Conservation (phyloP, 2,329 filamentous ascomycete genomes). For the Paraphaeosphaeria minitans region DNA sequence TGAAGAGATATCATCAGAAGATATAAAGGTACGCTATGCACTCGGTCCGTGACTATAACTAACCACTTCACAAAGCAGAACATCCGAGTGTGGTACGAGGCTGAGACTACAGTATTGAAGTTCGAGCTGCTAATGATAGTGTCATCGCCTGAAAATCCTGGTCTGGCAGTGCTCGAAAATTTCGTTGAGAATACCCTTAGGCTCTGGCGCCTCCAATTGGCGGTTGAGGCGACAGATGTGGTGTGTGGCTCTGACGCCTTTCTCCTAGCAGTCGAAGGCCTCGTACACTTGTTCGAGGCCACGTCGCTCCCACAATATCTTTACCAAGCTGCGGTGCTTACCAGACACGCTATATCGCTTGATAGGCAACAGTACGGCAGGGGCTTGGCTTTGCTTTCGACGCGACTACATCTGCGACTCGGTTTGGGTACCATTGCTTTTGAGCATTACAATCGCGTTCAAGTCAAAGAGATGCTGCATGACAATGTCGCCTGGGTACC, state of each 20-base stretch:
- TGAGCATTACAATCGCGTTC: conserved; percentile 30
- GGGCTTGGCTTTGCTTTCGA: conserved; percentile 36
- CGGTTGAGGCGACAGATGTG: conserved; percentile 10
- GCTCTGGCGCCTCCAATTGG: conserved; percentile 20
- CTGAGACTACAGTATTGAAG: conserved; percentile 29
- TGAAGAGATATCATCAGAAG: conserved; percentile 7
- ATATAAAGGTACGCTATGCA: background rate
- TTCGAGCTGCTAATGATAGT: conserved; percentile 35
- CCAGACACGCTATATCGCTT: conserved; percentile 28
- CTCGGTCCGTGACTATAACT: background rate
- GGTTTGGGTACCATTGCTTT: conserved; percentile 40
- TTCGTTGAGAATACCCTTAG: conserved; percentile 26
- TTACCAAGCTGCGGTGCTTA: conserved; percentile 37
- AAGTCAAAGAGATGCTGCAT: conserved; percentile 43
- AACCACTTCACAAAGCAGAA: conserved; percentile 8
- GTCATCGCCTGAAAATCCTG: conserved; percentile 16
- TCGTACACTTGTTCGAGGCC: conserved; percentile 5
- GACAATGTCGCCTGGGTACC: conserved; percentile 39
- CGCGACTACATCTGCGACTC: conserved; percentile 38
- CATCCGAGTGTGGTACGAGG: conserved; percentile 21
- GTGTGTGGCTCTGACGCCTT: conserved; percentile 1
- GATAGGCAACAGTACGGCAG: conserved; percentile 35
- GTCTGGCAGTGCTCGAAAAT: conserved; percentile 14
- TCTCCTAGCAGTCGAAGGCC: background rate
- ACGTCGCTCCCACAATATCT: conserved; percentile 21